A percentile compares a stretch with the other conserved stretches of the same genome.
Conservation (phyloP, 2,329 filamentous ascomycete species). For the Fusarium bactridioides region DNA sequence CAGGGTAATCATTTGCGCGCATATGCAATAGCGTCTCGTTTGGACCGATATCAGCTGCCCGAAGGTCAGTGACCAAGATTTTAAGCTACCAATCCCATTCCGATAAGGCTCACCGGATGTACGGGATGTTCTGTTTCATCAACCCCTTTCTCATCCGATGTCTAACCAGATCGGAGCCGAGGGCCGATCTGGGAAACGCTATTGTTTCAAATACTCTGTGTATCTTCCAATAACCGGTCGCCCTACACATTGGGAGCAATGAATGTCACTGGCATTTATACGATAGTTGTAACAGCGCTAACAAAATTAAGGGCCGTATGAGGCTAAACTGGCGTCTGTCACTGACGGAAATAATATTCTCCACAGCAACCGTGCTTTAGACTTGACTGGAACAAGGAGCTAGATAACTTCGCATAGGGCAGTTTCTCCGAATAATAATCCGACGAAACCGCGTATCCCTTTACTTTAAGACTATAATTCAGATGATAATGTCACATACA, state of each 20-base stretch:
- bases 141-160: background rate
- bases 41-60: accelerated
- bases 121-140: background rate
- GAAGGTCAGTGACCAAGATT: accelerated
- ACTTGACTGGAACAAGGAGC: background rate
- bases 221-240: background rate
- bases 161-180: background rate
- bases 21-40: background rate
- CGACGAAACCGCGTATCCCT: background rate
- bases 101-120: accelerated
- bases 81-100: background rate
- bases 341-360: background rate
- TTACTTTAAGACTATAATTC: background rate
- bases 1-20: background rate
- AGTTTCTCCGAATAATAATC: background rate
- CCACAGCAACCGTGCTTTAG: background rate
- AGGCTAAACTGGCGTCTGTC: background rate
- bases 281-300: background rate
- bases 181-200: background rate
- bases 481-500: too few relatives aligned
- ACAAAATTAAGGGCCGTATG: background rate
- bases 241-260: accelerated
- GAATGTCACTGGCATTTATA: background rate
- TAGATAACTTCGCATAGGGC: background rate
- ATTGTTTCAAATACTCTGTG: too few relatives aligned